Evolutionary conservation across 73 alveolate species (phyloP), one percentile per base, ranked within the genome.

Genomic region (Paramecium primaurelia): DNA sequence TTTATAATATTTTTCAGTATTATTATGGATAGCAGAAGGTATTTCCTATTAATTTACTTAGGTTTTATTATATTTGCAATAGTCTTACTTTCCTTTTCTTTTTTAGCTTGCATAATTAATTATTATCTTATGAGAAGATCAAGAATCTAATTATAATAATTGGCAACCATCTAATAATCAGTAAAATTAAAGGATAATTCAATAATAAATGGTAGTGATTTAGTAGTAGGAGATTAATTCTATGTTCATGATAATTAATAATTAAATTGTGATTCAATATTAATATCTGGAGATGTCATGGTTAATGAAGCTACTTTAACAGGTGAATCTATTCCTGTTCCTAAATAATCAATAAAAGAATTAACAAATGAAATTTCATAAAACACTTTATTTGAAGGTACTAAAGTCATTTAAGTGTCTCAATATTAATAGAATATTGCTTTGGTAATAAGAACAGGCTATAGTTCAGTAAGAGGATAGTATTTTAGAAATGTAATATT

Each of bases 221-320:
- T 80, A 44, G 71, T 80, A 7, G 75, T 64, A 20, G 91, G 91
- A 44, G 91, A 80, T 26, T 10, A 45, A 7, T 28, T 80, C 14
- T 38, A 25, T 16, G 16, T 80, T 4, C 18, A 45, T 16, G 91
- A 80, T n/a, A 44, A 44, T 7, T 37, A 80, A 49, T 26, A 40
- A 25, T 26, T 80, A 1, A 80, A 80, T 75, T 97, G 98, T 51
- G 99, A 97, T 92, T 95, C 97, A 69, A 84, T 95, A 60, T 60
- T 96, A 44, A 92, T 97, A 32, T 87, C 95, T 37, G 99, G 99
- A 20, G 94, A 94, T 84, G 89, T 95, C 34, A 93, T 97, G 47
- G 94, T 96, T 49, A 97, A 96, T 47, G 99, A 97, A 89, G 92
- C 97, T 18, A 96, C 97, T 93, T 93, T 97, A 68, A 97, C 99